These are phyloP conservation scores for Ananas comosus DNA, from an alignment of 176 grass and related monocot genomes.

Conservation along the genomic window DNA sequence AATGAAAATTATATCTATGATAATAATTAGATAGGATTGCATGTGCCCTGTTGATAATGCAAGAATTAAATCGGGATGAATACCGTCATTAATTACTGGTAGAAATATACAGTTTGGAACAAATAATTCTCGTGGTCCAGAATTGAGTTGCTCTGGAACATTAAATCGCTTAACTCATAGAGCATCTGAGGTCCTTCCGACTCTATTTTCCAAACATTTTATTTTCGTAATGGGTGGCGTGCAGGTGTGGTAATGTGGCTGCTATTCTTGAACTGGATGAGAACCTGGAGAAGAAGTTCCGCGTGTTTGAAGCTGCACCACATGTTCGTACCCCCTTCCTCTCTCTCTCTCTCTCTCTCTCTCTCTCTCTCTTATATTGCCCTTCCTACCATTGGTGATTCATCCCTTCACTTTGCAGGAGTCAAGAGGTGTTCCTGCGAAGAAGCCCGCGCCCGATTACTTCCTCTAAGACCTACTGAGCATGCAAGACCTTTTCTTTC, in stretches of 20 bases:
- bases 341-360: constrained; percentile 4
- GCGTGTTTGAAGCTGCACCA: constrained; percentile 92
- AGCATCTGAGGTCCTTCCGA: too few species aligned
- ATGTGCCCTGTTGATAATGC: too few species aligned
- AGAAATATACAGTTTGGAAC: too few species aligned
- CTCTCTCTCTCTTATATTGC: neutral
- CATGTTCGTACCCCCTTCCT: constrained; percentile 60
- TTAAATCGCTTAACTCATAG: too few species aligned
- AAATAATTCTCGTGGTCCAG: too few species aligned
- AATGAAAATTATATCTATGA: too few species aligned
- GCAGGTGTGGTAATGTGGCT: constrained; percentile 97
- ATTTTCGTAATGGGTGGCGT: constrained; percentile 3
- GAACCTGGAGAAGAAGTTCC: constrained; percentile 83
- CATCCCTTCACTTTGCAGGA: constrained; percentile 37
- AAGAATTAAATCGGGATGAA: too few species aligned
- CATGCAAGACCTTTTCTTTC: neutral
- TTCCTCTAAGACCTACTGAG: constrained; percentile 43
- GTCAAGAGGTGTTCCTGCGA: constrained; percentile 87
- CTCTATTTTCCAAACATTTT: neutral
- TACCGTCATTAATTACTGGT: too few species aligned
- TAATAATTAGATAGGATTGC: too few species aligned
- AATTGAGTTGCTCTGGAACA: too few species aligned
- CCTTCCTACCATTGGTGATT: constrained; percentile 15
- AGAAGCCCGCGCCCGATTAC: constrained; percentile 91
- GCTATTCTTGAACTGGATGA: constrained; percentile 96